A percentile compares a stretch with the other conserved stretches of the same genome.
Conservation (phyloP, 257 asterid species). For the Solanum ossicruentum region DNA sequence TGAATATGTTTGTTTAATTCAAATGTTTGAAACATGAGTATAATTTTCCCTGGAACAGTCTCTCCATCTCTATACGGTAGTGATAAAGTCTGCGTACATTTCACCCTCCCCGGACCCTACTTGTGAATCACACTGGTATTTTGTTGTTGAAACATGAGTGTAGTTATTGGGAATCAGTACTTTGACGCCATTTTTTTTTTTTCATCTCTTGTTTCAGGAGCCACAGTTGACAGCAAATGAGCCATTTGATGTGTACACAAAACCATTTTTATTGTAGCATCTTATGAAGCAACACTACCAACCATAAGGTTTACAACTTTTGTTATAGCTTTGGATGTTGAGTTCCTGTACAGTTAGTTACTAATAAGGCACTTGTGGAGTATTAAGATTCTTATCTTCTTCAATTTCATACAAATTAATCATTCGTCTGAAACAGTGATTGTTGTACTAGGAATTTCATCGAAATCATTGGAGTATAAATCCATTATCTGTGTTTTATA, state of each 20-base stretch:
- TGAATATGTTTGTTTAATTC: not conserved
- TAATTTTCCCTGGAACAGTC: not conserved
- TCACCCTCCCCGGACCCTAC: too few relatives aligned
- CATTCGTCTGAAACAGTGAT: not conserved
- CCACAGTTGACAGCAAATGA: conserved; percentile 73
- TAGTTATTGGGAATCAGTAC: not conserved
- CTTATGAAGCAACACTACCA: not conserved
- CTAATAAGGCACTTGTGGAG: not conserved
- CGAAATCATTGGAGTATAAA: not conserved
- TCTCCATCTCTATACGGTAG: too few relatives aligned
- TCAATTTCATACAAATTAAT: not conserved
- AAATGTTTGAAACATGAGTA: not conserved
- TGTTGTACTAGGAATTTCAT: not conserved
- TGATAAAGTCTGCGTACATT: too few relatives aligned
- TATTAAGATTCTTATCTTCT: not conserved
- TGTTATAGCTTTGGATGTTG: not conserved
- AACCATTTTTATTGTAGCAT: conserved; percentile 56
- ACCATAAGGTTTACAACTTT: not conserved
- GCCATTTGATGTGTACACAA: conserved; percentile 64
- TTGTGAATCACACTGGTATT: too few relatives aligned
- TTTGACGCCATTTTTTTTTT: not conserved
- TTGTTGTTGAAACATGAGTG: not conserved
- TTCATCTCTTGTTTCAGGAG: conserved; percentile 33
- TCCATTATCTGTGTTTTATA: not conserved
- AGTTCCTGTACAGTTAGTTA: not conserved